Evolutionary conservation across 768 basidiomycete genomes (phyloP).

Genomic region (Lactifluus hygrophoroides): DNA sequence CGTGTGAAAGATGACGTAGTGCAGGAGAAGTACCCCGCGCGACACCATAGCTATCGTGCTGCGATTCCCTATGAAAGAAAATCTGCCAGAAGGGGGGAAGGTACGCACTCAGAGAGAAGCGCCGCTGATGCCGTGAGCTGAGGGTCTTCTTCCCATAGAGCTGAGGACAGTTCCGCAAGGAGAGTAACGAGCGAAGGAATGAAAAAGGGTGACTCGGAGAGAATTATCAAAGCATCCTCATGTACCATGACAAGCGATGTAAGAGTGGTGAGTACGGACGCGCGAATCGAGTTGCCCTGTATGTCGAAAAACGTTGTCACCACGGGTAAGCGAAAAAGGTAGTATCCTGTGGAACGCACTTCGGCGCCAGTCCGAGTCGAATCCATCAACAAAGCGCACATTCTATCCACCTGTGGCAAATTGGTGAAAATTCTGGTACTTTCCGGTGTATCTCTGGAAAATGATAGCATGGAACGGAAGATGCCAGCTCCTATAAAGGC

Average conservation of each 20-base stretch:
- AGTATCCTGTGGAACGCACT: constrained; percentile 15
- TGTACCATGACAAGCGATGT: constrained; percentile 33
- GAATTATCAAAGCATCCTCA: constrained; percentile 30
- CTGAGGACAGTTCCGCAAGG: constrained; percentile 41
- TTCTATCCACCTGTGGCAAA: constrained; percentile 28
- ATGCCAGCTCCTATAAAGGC: not conserved
- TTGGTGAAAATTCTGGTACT: constrained; percentile 15
- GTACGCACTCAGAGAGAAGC: constrained; percentile 32
- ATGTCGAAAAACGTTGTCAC: not conserved
- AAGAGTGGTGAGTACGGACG: constrained; percentile 34
- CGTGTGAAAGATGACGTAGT: constrained; percentile 49
- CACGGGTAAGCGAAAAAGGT: not conserved
- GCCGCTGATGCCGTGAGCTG: constrained; percentile 31
- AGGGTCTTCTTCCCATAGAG: constrained; percentile 62
- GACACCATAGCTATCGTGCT: constrained; percentile 46
- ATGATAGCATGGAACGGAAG: constrained; percentile 20
- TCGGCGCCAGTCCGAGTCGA: constrained; percentile 18
- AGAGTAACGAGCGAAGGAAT: constrained; percentile 59
- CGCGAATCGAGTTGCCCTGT: constrained; percentile 32
- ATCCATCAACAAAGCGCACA: constrained; percentile 25
- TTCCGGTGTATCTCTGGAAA: constrained; percentile 13
- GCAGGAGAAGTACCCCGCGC: constrained; percentile 50
- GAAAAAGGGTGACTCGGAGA: constrained; percentile 43
- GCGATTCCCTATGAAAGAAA: constrained; percentile 7
- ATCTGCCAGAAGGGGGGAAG: not conserved